phyloP scores from a whole-genome alignment of 2,329 filamentous ascomycete species.

The Coccinonectria pachysandricola region DNA sequence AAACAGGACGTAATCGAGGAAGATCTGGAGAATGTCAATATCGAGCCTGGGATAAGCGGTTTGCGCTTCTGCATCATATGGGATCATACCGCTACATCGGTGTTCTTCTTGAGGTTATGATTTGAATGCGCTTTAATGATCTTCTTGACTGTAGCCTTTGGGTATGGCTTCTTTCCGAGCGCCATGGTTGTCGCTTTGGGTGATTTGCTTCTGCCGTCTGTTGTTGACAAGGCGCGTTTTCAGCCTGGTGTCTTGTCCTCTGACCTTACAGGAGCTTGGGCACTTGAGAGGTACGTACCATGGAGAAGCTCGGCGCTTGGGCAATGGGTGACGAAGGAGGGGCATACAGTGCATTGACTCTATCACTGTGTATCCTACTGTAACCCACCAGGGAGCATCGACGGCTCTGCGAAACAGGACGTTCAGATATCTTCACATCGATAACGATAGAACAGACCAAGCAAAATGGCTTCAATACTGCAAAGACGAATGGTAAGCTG shows the following conservation, averaged over 20 bases:
- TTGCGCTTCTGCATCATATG: constrained; percentile 6
- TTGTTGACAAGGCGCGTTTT: constrained; percentile 17
- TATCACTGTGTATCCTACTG: constrained; percentile 7
- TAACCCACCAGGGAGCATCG: constrained; percentile 15
- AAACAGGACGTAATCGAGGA: constrained; percentile 75
- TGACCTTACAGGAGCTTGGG: constrained; percentile 12
- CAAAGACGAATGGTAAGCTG: constrained; percentile 49
- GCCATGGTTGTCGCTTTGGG: constrained; percentile 20
- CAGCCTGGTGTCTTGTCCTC: constrained; percentile 7
- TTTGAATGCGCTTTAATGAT: constrained; percentile 84
- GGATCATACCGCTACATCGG: constrained; percentile 63
- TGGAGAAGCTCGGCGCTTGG: constrained; percentile 1
- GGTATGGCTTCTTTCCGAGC: constrained; percentile 63
- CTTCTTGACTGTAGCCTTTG: constrained; percentile 74
- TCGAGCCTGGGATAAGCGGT: constrained; percentile 16
- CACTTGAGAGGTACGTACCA: constrained; percentile 12
- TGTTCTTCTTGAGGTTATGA: constrained; percentile 71
- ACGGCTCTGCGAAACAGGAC: too few species aligned
- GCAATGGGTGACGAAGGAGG: constrained; percentile 7
- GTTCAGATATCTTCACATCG: too few species aligned
- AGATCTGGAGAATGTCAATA: constrained; percentile 50
- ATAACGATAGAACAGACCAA: too few species aligned
- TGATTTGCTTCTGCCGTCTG: constrained; percentile 5
- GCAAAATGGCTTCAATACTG: constrained; percentile 36
- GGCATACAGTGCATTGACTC: constrained; percentile 10